phyloP scores from a whole-genome alignment of 83 land plant genomes.

The Isoetes engelmannii region DNA sequence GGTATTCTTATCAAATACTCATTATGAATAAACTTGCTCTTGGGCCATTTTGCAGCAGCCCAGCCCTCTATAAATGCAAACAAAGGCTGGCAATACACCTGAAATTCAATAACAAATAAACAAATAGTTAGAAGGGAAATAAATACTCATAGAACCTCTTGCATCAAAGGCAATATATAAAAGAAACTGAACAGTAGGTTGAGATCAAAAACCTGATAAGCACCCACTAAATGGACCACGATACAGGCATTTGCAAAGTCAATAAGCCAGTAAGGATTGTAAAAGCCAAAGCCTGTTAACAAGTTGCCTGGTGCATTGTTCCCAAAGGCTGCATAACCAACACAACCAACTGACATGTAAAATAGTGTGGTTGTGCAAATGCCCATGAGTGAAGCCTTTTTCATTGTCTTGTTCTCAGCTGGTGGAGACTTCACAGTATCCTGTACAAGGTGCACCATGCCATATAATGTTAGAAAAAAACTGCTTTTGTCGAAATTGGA shows the following conservation, averaged over 20 bases:
- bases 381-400: slow-evolving; percentile 17
- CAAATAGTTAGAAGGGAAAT: slow-evolving; percentile 1
- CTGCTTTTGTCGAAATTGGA: no score
- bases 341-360: slow-evolving; percentile 27
- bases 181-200: neutral
- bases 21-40: slow-evolving; percentile 1
- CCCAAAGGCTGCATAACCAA: slow-evolving; percentile 33
- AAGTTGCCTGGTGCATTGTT: slow-evolving; percentile 31
- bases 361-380: slow-evolving; percentile 19
- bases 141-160: neutral
- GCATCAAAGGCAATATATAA: neutral
- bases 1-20: slow-evolving; percentile 1
- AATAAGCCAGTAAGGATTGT: slow-evolving; percentile 32
- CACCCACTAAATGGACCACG: slow-evolving; percentile 29
- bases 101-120: slow-evolving; percentile 19
- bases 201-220: slow-evolving; percentile 24
- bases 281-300: slow-evolving; percentile 31
- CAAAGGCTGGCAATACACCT: slow-evolving; percentile 34
- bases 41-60: slow-evolving; percentile 12
- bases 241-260: slow-evolving; percentile 34
- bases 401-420: slow-evolving; percentile 26
- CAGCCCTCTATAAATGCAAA: slow-evolving; percentile 25
- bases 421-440: slow-evolving; percentile 30
- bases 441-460: slow-evolving; percentile 10
- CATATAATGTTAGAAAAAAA: no score